Evolutionary conservation across 2,329 filamentous ascomycete species (phyloP).

Genomic region (Eurotiales sp.): DNA sequence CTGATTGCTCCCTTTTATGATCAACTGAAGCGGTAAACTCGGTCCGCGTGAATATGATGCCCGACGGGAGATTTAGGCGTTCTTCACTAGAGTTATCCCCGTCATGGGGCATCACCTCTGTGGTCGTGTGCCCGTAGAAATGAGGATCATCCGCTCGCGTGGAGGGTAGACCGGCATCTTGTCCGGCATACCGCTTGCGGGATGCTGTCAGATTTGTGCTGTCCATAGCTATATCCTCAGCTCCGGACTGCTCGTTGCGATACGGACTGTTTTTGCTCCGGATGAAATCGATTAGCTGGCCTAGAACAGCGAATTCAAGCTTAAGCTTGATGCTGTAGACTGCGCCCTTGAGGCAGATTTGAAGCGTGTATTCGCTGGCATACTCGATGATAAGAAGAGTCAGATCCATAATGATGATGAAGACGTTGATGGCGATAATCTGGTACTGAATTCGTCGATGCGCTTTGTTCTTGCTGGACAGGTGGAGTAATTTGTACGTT

Average conservation of each 20-base stretch:
- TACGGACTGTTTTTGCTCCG: slow-evolving; percentile 18
- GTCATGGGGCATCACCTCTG: slow-evolving; percentile 9
- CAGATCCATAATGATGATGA: slow-evolving; percentile 47
- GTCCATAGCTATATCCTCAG: slow-evolving; percentile 21
- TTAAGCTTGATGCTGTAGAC: slow-evolving; percentile 50
- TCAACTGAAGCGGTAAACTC: slow-evolving; percentile 21
- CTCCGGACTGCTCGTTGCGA: slow-evolving; percentile 21
- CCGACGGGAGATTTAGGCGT: slow-evolving; percentile 16
- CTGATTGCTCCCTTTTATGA: slow-evolving; percentile 10
- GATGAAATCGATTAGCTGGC: slow-evolving; percentile 42
- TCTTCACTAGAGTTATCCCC: slow-evolving; percentile 13
- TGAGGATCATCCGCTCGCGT: slow-evolving; percentile 9
- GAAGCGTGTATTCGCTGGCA: slow-evolving; percentile 40
- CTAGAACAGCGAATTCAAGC: slow-evolving; percentile 51
- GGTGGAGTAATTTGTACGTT: slow-evolving; percentile 45
- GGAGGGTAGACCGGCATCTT: slow-evolving; percentile 11
- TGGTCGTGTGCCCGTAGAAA: slow-evolving; percentile 15
- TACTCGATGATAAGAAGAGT: slow-evolving; percentile 43
- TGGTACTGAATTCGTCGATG: slow-evolving; percentile 46
- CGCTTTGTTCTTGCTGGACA: slow-evolving; percentile 31
- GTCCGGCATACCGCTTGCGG: slow-evolving; percentile 7
- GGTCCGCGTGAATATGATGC: slow-evolving; percentile 22
- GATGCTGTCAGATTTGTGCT: background rate
- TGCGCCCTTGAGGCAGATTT: slow-evolving; percentile 44
- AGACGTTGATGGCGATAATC: slow-evolving; percentile 46